Evolutionary conservation across 179 eudicot species (phyloP).

Genomic region (Spergularia azorica): DNA sequence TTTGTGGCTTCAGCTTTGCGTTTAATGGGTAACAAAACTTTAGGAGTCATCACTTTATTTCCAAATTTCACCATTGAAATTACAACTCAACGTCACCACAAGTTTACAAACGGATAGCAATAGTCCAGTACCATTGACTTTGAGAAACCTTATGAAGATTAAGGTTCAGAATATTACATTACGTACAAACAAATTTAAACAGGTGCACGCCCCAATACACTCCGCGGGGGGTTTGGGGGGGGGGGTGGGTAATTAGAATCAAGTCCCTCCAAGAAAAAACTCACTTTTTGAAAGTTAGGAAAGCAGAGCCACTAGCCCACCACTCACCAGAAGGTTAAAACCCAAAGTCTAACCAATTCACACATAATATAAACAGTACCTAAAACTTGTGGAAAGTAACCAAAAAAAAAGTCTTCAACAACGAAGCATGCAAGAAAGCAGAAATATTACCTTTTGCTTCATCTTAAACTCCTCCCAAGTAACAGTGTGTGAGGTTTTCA

Average conservation of each 20-base stretch:
- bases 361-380: background rate
- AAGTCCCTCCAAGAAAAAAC: background rate
- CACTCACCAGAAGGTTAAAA: background rate
- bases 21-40: background rate
- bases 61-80: background rate
- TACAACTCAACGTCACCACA: background rate
- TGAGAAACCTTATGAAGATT: background rate
- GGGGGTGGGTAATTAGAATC: background rate
- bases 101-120: background rate
- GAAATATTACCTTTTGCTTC: conserved; percentile 86
- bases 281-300: background rate
- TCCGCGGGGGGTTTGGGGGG: too few relatives aligned
- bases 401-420: background rate
- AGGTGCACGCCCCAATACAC: background rate
- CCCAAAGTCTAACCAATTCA: background rate
- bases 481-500: conserved; percentile 90
- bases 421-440: conserved; percentile 7
- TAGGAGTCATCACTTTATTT: background rate
- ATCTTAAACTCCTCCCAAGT: conserved; percentile 97
- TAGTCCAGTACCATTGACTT: background rate
- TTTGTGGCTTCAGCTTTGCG: background rate
- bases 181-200: background rate
- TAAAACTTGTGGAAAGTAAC: background rate
- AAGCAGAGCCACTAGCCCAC: background rate
- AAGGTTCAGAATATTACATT: background rate